Conservation (phyloP, 2,329 filamentous ascomycete genomes). For the Sporothrix humicola region DNA sequence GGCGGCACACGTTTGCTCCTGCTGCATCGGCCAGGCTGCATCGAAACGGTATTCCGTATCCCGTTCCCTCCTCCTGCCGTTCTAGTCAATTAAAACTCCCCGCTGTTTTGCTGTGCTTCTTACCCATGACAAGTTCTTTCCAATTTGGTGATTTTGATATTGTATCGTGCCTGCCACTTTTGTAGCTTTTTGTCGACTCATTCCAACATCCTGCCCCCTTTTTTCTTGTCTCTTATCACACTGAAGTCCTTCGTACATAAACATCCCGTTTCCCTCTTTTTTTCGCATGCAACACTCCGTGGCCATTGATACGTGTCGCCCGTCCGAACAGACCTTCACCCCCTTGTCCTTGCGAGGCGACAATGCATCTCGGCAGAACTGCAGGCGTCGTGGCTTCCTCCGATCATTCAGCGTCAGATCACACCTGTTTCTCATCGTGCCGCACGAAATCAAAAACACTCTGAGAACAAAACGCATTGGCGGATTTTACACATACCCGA, state of each 20-base stretch:
- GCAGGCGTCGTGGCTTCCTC: not conserved
- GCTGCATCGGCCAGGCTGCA: not conserved
- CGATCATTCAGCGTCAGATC: conserved; percentile 14
- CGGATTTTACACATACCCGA: conserved; percentile 22
- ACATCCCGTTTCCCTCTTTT: not conserved
- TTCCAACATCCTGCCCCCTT: not conserved
- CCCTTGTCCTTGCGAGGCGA: not conserved
- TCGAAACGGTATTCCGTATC: conserved; percentile 18
- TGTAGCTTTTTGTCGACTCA: not conserved
- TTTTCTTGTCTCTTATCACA: not conserved
- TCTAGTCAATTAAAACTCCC: not conserved
- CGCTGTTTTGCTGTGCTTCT: not conserved
- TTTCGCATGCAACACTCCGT: not conserved
- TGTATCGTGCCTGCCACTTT: not conserved
- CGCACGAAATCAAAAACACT: not conserved
- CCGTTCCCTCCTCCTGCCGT: not conserved
- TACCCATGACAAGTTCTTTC: not conserved
- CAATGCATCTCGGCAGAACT: conserved; percentile 26
- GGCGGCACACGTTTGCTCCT: not conserved
- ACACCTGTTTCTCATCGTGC: not conserved
- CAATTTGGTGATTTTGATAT: not conserved
- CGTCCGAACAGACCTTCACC: not conserved
- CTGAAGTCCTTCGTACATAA: not conserved
- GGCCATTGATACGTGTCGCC: not conserved
- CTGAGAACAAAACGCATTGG: conserved; percentile 7